Base-by-base conservation (phyloP, 2,329 filamentous ascomycete species). In the Talaromyces sp. region DNA sequence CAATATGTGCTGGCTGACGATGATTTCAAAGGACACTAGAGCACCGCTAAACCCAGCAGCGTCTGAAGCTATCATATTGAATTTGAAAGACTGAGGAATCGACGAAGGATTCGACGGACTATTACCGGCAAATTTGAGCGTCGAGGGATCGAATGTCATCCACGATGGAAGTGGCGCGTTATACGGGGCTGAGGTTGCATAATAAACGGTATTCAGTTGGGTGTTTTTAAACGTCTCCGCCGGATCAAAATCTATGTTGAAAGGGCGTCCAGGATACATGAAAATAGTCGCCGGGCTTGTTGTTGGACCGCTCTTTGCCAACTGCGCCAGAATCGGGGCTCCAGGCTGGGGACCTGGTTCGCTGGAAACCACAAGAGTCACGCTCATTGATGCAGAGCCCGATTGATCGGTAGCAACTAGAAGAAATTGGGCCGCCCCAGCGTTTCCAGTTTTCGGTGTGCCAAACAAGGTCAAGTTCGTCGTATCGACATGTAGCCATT, bases 141-240 rank as follows among this genome's bases (percentile, higher is more conserved):
- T 80, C 1, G 72, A 72, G 0, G 83, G 71, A 67, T 95, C 84
- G 69, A 96, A 96, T n/a, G 78, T 78, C 52, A 96, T 79, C 92
- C 92, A 96, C 0, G 91, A 88, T 23, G 92, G 92, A 40, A 96
- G 78, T 40, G 92, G 92, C n/a, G 89, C 90, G 69, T 90, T 90
- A 28, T 59, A 62, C 69, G 94, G 85, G 5, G 81, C 82, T 4
- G 90, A 89, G 3, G 89, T 87, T 8, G 91, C 90, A 71, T 95
- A 94, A 73, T 92, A 96, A 62, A 78, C 78, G 28, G 86, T 85
- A 57, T 87, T 81, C 16, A 76, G 75, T 3, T 80, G 77, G 0
- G 78, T 75, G 50, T 83, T 76, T n/a, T 79, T 78, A 72, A 96
- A 96, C 0, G 89, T 91, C 18, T 85, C 76, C 16, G 81, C 75